Percentiles rank a stretch among this genome's conserved stretches.
These are phyloP conservation scores for Candolleomyces aberdarensis DNA, from an alignment of 768 basidiomycete genomes.

Conservation along the genomic window DNA sequence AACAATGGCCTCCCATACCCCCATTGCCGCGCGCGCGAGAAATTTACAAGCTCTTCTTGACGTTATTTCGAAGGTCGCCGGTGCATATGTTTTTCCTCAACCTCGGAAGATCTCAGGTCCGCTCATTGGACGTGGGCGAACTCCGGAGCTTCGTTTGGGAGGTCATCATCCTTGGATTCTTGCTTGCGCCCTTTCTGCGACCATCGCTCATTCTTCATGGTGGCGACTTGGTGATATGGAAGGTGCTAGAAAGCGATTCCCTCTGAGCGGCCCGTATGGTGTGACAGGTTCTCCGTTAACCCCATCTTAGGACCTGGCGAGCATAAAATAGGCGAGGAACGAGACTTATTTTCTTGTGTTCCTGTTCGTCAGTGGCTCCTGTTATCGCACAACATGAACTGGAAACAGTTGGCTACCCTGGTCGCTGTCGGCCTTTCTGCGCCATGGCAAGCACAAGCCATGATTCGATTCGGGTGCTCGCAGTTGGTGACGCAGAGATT, in stretches of 20 bases:
- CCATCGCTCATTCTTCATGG: not conserved
- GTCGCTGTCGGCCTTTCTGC: constrained; percentile 1
- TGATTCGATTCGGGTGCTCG: constrained; percentile 3
- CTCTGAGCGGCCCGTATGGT: no score
- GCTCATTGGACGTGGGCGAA: not conserved
- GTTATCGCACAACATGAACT: not conserved
- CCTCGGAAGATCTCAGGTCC: not conserved
- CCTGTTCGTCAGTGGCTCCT: not conserved
- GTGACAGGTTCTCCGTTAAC: no score
- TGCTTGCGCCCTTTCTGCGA: not conserved
- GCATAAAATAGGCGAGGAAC: not conserved
- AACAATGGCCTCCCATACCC: no score
- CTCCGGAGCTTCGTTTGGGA: not conserved
- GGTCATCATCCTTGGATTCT: not conserved
- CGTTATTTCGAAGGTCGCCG: not conserved
- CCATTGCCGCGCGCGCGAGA: no score
- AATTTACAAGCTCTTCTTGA: not conserved
- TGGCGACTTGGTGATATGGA: no score
- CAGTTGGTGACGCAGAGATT: constrained; percentile 1
- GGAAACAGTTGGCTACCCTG: not conserved
- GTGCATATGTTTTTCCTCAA: not conserved
- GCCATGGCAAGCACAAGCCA: constrained; percentile 1
- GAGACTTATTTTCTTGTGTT: not conserved
- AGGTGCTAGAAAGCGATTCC: no score
- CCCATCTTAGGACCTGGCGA: no score